Conservation (phyloP, 2,329 filamentous ascomycete species). For the Aspergillus hortae region DNA sequence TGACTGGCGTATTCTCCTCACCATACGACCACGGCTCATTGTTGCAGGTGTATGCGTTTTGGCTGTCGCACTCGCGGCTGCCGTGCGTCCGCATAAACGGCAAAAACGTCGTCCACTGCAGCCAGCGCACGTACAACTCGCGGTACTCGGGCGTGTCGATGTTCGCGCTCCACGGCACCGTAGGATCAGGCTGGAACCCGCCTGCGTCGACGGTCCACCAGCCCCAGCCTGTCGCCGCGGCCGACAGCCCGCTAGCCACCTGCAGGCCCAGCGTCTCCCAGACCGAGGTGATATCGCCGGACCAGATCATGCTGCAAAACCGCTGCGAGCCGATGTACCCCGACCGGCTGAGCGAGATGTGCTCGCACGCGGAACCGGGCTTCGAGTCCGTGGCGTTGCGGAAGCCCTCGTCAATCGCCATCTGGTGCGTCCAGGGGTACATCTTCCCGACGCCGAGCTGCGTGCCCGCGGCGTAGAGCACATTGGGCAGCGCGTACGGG, state of each 20-base stretch:
- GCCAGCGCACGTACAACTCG: constrained; percentile 62
- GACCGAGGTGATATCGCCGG: constrained; percentile 58
- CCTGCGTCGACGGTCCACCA: constrained; percentile 68
- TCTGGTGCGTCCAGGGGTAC: constrained; percentile 56
- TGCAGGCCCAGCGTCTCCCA: constrained; percentile 58
- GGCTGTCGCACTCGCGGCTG: constrained; percentile 50
- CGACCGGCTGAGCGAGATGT: constrained; percentile 53
- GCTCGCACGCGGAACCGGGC: constrained; percentile 34
- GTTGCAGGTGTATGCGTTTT: constrained; percentile 34
- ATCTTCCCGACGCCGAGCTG: constrained; percentile 56
- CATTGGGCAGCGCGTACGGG: constrained; percentile 24
- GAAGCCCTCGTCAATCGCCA: constrained; percentile 57
- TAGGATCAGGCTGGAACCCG: constrained; percentile 55
- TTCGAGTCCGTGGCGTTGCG: constrained; percentile 47
- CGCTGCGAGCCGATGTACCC: constrained; percentile 56
- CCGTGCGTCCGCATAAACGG: constrained; percentile 61
- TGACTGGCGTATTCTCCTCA: constrained; percentile 53
- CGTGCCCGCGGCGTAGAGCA: constrained; percentile 58
- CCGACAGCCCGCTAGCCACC: constrained; percentile 58
- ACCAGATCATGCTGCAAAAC: constrained; percentile 60
- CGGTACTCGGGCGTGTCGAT: constrained; percentile 52
- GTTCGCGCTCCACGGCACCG: constrained; percentile 47
- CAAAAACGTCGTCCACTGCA: constrained; percentile 61
- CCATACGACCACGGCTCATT: constrained; percentile 63
- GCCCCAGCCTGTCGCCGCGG: constrained; percentile 58